Percentiles rank a stretch among this genome's conserved stretches.
Evolutionary conservation across 2,329 filamentous ascomycete species (phyloP).

Genomic region (Tolypocladium inflatum): DNA sequence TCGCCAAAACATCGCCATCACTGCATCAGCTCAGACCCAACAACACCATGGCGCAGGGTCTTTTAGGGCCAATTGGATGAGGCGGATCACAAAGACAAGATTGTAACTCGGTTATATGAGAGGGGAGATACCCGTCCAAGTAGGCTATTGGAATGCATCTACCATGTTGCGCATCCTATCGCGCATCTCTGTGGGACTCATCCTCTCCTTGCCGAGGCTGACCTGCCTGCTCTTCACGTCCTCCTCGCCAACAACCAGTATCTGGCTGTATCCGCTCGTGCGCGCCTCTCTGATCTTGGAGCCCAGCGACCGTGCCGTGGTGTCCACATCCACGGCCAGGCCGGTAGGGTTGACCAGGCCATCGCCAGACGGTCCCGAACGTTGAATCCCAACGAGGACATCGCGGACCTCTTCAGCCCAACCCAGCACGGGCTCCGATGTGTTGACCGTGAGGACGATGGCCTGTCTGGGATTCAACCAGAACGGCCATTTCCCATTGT

Average conservation of each 20-base stretch:
- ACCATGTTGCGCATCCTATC: conserved; percentile 34
- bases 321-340: conserved; percentile 62
- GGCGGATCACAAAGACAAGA: not conserved
- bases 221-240: conserved; percentile 53
- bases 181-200: conserved; percentile 35
- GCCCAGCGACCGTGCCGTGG: conserved; percentile 48
- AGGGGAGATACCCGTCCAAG: not conserved
- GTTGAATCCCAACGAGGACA: conserved; percentile 37
- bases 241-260: conserved; percentile 61
- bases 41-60: too few species aligned
- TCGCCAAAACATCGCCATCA: not conserved
- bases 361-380: conserved; percentile 14
- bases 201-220: conserved; percentile 27
- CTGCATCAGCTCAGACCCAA: not conserved
- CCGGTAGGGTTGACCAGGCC: conserved; percentile 46
- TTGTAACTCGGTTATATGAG: not conserved
- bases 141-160: conserved; percentile 35
- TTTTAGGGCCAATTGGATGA: not conserved
- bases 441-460: conserved; percentile 64
- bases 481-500: conserved; percentile 73
- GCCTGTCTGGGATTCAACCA: conserved; percentile 79
- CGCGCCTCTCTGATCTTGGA: conserved; percentile 68
- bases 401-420: conserved; percentile 39
- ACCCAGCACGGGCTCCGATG: conserved; percentile 41
- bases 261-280: conserved; percentile 60